phyloP scores from a whole-genome alignment of 1,284 basidiomycete genomes.

The Quambalaria eucalypti region DNA sequence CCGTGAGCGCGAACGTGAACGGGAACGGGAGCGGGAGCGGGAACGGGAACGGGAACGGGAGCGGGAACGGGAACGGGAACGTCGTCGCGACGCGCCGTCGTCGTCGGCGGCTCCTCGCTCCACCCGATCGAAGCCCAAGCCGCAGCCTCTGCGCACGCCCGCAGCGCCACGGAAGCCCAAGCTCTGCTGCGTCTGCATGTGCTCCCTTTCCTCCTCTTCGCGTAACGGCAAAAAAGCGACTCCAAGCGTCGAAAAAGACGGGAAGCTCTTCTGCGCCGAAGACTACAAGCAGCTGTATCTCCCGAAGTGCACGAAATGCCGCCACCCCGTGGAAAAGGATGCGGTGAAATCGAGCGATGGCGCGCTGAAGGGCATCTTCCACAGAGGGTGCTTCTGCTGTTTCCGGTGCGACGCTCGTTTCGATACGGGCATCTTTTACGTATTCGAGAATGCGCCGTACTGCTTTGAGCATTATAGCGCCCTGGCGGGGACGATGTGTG shows the following conservation, averaged over 20 bases:
- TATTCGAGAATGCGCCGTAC: conserved; percentile 32
- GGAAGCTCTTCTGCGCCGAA: conserved; percentile 25
- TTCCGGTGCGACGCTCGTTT: conserved; percentile 17
- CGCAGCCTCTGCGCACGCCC: not conserved
- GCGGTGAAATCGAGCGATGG: conserved; percentile 35
- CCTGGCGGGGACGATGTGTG: conserved; percentile 29
- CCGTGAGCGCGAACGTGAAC: too few relatives aligned
- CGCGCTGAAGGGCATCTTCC: conserved; percentile 28
- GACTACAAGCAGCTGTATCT: conserved; percentile 35
- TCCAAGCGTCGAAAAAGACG: conserved; percentile 29
- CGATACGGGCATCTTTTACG: conserved; percentile 29
- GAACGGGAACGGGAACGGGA: conserved; percentile 8
- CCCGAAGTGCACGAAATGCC: conserved; percentile 34
- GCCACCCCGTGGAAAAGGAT: conserved; percentile 17
- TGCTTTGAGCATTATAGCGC: conserved; percentile 27
- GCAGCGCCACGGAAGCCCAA: not conserved
- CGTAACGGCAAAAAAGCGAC: conserved; percentile 12
- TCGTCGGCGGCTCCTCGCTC: not conserved
- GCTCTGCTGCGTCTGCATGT: conserved; percentile 28
- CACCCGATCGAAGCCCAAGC: not conserved
- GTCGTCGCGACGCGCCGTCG: not conserved
- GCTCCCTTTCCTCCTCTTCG: conserved; percentile 12
- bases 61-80: not conserved
- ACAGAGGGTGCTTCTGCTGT: conserved; percentile 29
- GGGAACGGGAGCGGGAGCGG: conserved; percentile 1